These are phyloP conservation scores for Aristolochia fimbriata DNA, from an alignment of 164 flowering plant genomes.

Conservation along the genomic window DNA sequence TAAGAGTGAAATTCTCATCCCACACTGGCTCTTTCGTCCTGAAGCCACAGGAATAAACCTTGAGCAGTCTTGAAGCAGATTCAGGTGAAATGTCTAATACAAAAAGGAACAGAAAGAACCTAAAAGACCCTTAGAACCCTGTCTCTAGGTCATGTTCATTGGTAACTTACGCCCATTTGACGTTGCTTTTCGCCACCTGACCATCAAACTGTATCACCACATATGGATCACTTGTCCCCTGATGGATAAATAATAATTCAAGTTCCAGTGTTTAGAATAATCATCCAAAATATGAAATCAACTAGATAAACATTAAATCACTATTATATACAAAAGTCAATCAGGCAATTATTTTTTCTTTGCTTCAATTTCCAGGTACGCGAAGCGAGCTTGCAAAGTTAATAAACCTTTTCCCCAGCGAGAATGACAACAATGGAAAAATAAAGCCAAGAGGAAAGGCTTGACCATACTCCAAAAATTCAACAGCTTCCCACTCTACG, in stretches of 20 bases:
- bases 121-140: neutral
- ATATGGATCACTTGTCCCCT: constrained; percentile 99
- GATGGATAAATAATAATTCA: neutral
- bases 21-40: constrained; percentile 89
- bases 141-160: neutral
- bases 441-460: too few relatives aligned
- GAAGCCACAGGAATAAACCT: constrained; percentile 11
- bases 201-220: constrained; percentile 73
- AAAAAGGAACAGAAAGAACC: neutral
- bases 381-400: too few relatives aligned
- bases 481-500: too few relatives aligned
- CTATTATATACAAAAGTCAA: too few relatives aligned
- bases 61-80: neutral
- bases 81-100: neutral
- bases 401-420: too few relatives aligned
- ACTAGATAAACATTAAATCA: too few relatives aligned
- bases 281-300: too few relatives aligned
- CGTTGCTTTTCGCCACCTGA: constrained; percentile 78
- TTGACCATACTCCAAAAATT: too few relatives aligned
- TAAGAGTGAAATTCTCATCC: constrained; percentile 76
- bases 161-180: constrained; percentile 82
- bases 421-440: too few relatives aligned
- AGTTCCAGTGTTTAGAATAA: too few relatives aligned
- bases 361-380: too few relatives aligned
- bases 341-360: too few relatives aligned